These are phyloP conservation scores for Posidonia australis DNA, from an alignment of 106 monocot species.

Conservation along the genomic window DNA sequence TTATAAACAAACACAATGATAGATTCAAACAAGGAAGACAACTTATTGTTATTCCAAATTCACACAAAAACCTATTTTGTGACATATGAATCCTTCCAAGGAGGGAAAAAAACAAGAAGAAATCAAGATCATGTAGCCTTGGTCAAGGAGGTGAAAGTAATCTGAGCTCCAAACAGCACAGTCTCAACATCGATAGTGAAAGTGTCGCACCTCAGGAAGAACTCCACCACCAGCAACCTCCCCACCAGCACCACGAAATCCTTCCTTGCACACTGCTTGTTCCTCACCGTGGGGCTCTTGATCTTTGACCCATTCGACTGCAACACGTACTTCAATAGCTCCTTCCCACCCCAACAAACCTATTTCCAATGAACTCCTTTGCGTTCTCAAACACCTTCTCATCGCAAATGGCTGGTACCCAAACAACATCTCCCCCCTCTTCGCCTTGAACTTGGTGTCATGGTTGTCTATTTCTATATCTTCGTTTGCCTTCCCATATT, in stretches of 20 bases:
- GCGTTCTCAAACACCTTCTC: constrained; percentile 18
- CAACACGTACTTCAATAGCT: constrained; percentile 24
- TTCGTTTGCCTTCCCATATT: constrained; percentile 36
- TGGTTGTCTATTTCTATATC: constrained; percentile 45
- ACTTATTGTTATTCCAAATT: too few relatives aligned
- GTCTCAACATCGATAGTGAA: constrained; percentile 25
- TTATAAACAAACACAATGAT: too few relatives aligned
- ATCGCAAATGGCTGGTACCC: constrained; percentile 49
- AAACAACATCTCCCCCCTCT: constrained; percentile 42
- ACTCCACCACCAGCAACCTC: constrained; percentile 30
- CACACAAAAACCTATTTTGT: too few relatives aligned
- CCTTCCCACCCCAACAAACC: constrained; percentile 31
- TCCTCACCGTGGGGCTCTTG: constrained; percentile 17
- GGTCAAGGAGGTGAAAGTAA: constrained; percentile 26
- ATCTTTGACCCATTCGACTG: constrained; percentile 39
- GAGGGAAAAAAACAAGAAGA: background rate
- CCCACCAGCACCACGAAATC: constrained; percentile 25
- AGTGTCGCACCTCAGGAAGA: constrained; percentile 36
- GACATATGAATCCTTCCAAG: too few relatives aligned
- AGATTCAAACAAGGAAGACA: too few relatives aligned
- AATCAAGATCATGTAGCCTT: constrained; percentile 15
- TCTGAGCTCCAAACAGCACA: constrained; percentile 5
- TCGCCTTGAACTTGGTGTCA: constrained; percentile 34
- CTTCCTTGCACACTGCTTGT: constrained; percentile 51
- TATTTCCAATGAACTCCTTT: constrained; percentile 27